Conservation (phyloP, 768 basidiomycete genomes). For the Arthromyces matolae region DNA sequence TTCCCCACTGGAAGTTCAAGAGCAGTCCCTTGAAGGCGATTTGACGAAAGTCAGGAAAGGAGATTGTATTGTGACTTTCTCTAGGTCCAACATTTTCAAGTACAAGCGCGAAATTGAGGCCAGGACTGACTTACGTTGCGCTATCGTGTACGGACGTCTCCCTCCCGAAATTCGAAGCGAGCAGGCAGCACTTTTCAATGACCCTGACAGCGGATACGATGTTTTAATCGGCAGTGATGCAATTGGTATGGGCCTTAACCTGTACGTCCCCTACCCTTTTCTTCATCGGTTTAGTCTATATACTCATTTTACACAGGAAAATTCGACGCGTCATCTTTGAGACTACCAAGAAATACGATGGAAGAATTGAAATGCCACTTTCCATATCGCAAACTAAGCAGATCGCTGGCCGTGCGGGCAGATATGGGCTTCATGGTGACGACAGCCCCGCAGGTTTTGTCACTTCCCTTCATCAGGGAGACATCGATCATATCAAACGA, state of each 20-base stretch:
- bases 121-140: slow-evolving; percentile 72
- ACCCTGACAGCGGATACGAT: slow-evolving; percentile 76
- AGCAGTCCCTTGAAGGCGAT: slow-evolving; percentile 59
- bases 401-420: slow-evolving; percentile 91
- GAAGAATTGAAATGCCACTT: slow-evolving; percentile 40
- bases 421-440: slow-evolving; percentile 64
- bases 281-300: neutral
- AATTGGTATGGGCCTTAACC: slow-evolving; percentile 94
- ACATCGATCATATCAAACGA: slow-evolving; percentile 56
- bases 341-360: slow-evolving; percentile 63
- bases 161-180: slow-evolving; percentile 91
- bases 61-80: slow-evolving; percentile 90
- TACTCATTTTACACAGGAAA: slow-evolving; percentile 53
- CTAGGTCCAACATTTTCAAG: slow-evolving; percentile 67
- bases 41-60: slow-evolving; percentile 64
- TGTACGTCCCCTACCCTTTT: slow-evolving; percentile 52
- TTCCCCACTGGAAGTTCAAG: slow-evolving; percentile 73
- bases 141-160: slow-evolving; percentile 88
- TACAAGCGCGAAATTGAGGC: slow-evolving; percentile 72
- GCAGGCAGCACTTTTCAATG: slow-evolving; percentile 91
- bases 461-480: slow-evolving; percentile 63
- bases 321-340: slow-evolving; percentile 53
- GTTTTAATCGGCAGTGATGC: slow-evolving; percentile 93
- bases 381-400: slow-evolving; percentile 84
- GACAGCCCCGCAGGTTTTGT: slow-evolving; percentile 57